These are phyloP conservation scores for Thraustotheca clavata DNA, from an alignment of 352 stramenopile genomes.

Conservation along the genomic window DNA sequence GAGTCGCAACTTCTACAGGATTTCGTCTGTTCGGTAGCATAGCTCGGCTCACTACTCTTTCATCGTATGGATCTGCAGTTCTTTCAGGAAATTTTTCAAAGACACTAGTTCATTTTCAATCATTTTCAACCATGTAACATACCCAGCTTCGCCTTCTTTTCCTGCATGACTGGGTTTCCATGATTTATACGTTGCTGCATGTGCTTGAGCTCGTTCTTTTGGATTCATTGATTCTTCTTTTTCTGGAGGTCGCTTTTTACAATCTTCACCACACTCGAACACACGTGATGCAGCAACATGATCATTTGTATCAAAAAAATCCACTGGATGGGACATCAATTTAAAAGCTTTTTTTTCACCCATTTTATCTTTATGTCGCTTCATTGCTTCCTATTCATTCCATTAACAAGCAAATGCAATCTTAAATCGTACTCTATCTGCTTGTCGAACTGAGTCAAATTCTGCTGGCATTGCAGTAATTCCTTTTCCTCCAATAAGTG, in stretches of 20 bases:
- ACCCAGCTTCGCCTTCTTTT: constrained; percentile 54
- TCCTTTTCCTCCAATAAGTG: constrained; percentile 45
- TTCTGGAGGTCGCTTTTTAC: constrained; percentile 42
- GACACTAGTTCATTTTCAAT: constrained; percentile 20
- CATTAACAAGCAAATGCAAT: neutral
- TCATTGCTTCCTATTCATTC: constrained; percentile 27
- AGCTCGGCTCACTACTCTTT: constrained; percentile 57
- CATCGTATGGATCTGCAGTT: constrained; percentile 58
- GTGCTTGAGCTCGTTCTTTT: constrained; percentile 49
- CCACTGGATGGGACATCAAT: constrained; percentile 46
- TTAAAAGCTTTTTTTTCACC: constrained; percentile 69
- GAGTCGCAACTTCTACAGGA: constrained; percentile 53
- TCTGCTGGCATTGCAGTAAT: constrained; percentile 43
- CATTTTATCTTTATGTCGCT: constrained; percentile 40
- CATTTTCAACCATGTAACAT: neutral
- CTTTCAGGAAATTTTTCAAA: constrained; percentile 69
- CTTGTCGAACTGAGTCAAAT: constrained; percentile 40
- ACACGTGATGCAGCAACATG: constrained; percentile 50
- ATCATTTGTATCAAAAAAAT: constrained; percentile 69
- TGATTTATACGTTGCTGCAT: constrained; percentile 45
- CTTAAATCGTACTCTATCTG: neutral
- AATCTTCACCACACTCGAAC: constrained; percentile 63
- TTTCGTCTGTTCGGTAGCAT: constrained; percentile 64
- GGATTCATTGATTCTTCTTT: constrained; percentile 62
- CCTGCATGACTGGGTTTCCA: constrained; percentile 62